Base-by-base conservation (phyloP, 805 yeast genomes). In the Sugiyamaella boreocaroliniensis region DNA sequence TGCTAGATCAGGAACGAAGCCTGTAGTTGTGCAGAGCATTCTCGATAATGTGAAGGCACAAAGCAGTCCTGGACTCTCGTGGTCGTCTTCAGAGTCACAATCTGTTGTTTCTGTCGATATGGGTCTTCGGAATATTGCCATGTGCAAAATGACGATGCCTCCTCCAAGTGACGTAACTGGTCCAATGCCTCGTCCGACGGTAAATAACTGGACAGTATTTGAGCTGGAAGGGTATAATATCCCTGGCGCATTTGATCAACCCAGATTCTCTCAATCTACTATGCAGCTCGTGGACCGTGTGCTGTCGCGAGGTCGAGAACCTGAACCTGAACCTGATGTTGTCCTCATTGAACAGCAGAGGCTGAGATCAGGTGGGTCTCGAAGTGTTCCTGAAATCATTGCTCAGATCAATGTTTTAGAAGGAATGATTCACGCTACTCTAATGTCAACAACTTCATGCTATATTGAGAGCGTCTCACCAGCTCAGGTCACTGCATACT, bases 331-430 rank as follows among this genome's bases (percentile, higher is more conserved):
- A 0, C 76, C 80, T 0, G 75, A 75, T 53, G 61, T 73, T 2
- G 70, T 79, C 2, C 59, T 81, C 10, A 66, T 82, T 2, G 88
- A 83, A 59, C 61, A 80, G 52, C 88, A 83, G 62, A 60, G 87
- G 41, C 69, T 76, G 42, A 69, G 86, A 48, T 71, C 80, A 0
- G 66, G 66, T 56, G 77, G 83, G 0, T 68, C 76, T 1, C 68
- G 71, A 10, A 64, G 63, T 15, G 75, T 82, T 0, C 67, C 78
- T 4, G 83, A 81, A 51, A 73, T 75, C 51, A 74, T 82, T 2
- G 61, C 81, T 29, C 72, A 75, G 48, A 75, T 79, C 4, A 82
- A 80, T 51, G 71, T 80, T 19, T 59, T 82, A 34, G 88, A 82
- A 59, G 72, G 74, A 14, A 76, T 77, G 75, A 43, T 78, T 2